Conservation (phyloP, 129 eudicot genomes). For the Kitagawia praeruptora region DNA sequence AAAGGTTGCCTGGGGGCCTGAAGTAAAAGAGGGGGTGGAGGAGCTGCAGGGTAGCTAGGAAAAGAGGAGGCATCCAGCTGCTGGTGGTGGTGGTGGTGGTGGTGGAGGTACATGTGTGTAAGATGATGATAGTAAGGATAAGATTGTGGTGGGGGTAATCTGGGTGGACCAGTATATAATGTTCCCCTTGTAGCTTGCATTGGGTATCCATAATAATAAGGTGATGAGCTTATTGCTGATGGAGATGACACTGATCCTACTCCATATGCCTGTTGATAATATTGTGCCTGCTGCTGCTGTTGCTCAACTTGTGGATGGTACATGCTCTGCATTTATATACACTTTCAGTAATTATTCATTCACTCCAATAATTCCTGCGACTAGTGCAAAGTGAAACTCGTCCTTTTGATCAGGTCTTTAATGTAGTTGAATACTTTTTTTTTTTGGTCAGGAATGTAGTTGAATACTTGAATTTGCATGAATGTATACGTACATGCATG, state of each 20-base stretch:
- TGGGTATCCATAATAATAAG: slow-evolving; percentile 65
- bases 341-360: neutral
- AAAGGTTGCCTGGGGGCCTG: slow-evolving; percentile 46
- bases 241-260: slow-evolving; percentile 39
- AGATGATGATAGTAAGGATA: slow-evolving; percentile 56
- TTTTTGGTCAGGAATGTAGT: neutral
- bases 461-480: too few species aligned
- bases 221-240: slow-evolving; percentile 43
- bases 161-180: slow-evolving; percentile 32
- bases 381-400: too few species aligned
- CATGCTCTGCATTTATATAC: slow-evolving; percentile 37
- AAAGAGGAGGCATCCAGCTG: neutral
- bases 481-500: too few species aligned
- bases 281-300: slow-evolving; percentile 45
- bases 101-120: slow-evolving; percentile 29
- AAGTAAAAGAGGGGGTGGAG: slow-evolving; percentile 13
- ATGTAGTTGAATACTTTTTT: too few species aligned
- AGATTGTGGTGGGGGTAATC: slow-evolving; percentile 63
- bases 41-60: neutral
- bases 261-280: slow-evolving; percentile 58
- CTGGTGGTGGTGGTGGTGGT: neutral
- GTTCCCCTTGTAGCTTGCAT: slow-evolving; percentile 57
- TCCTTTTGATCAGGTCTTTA: neutral
- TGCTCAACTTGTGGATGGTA: slow-evolving; percentile 44
- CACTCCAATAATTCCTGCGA: too few species aligned